phyloP scores from a whole-genome alignment of 306 rosid genomes.

The Dryas drummondii region DNA sequence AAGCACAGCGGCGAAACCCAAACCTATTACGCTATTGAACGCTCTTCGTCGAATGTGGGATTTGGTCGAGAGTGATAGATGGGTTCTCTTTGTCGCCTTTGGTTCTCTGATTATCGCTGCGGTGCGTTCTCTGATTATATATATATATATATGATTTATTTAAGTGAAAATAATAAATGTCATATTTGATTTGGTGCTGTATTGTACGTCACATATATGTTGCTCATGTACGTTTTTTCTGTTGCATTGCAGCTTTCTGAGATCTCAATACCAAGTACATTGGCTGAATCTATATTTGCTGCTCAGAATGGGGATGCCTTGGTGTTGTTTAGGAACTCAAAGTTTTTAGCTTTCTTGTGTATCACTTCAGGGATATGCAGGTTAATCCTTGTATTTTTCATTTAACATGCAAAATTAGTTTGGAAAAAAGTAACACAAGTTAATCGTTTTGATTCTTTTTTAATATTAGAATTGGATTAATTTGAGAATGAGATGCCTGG shows the following conservation, averaged over 20 bases:
- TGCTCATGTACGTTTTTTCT: not conserved
- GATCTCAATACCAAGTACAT: slow-evolving; percentile 64
- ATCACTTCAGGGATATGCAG: slow-evolving; percentile 73
- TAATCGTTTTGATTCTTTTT: not conserved
- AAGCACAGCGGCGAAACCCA: slow-evolving; percentile 33
- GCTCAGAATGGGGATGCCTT: slow-evolving; percentile 59
- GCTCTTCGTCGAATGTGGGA: slow-evolving; percentile 63
- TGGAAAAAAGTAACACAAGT: too few species aligned
- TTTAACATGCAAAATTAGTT: not conserved
- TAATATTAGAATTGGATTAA: not conserved
- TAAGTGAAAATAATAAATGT: not conserved
- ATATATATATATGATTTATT: not conserved
- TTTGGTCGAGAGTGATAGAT: slow-evolving; percentile 44
- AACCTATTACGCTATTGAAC: slow-evolving; percentile 30
- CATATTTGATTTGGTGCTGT: not conserved
- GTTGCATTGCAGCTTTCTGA: slow-evolving; percentile 60
- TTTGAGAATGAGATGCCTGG: not conserved
- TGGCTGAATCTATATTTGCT: slow-evolving; percentile 68
- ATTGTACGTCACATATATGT: too few species aligned
- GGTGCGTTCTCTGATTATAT: slow-evolving; percentile 30
- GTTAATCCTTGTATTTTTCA: slow-evolving; percentile 30
- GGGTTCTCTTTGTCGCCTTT: slow-evolving; percentile 43
- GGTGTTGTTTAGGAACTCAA: slow-evolving; percentile 51
- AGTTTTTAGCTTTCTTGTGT: slow-evolving; percentile 51
- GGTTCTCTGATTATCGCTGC: slow-evolving; percentile 50